Base-by-base conservation (phyloP, 1,284 basidiomycete species). In the Puccinia horiana region DNA sequence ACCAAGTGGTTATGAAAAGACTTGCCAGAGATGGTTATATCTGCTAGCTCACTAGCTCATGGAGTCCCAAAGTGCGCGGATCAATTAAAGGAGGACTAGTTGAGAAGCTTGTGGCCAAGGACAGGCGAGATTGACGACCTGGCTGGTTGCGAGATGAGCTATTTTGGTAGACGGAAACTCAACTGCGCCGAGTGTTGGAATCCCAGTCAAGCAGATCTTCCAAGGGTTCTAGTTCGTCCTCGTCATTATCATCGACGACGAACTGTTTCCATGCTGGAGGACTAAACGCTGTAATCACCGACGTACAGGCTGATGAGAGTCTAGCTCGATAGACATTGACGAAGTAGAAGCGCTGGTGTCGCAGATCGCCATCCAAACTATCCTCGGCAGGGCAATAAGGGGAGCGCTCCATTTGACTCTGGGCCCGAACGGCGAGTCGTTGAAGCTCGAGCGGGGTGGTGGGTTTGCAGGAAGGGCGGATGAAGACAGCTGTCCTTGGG, bases 131-230 rank as follows among this genome's bases (percentile, higher is more conserved):
- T 40, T 37, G 63, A 42, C 16, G 32, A 42, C 37, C 18, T 8
- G 63, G 3, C 37, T 42, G 35, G 12, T 35, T 63, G 32, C 16
- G 26, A n/a, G 29, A 6, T n/a, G 9, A 11, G 6, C 16, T 65
- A 18, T n/a, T 40, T 23, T 2, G 16, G 16, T 20, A 26, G 37
- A 32, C 14, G 40, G 40, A 65, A 42, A 14, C 35, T 65, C 37
- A 65, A 42, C 23, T 40, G 14, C 2, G 37, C 16, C 69, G 69
- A 52, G 69, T 72, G 44, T 29, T 72, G 26, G 69, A 72, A 29
- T 72, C 69, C 69, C 69, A 72, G 35, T 72, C 69, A n/a, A 72
- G 69, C 29, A 72, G n/a, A n/a, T 72, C 69, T 52, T 72, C 69
- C 40, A 72, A 32, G 23, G 69, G 69, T 49, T 72, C 69, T 18